A percentile compares a stretch with the other conserved stretches of the same genome.
Evolutionary conservation across 2,329 filamentous ascomycete genomes (phyloP).

Genomic region (Pseudogymnoascus sp.): DNA sequence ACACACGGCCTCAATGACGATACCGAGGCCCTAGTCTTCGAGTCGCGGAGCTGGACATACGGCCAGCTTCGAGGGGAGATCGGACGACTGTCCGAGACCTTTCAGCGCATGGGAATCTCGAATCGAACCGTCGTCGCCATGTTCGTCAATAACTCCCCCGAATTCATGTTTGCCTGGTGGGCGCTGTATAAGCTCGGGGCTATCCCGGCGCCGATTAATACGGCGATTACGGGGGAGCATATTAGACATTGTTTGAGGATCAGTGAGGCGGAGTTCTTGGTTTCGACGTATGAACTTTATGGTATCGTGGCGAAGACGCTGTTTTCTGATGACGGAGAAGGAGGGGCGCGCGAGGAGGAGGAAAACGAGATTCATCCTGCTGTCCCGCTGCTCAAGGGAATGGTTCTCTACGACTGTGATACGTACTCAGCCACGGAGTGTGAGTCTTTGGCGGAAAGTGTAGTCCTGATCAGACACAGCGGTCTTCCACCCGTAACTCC

Average conservation of each 20-base stretch:
- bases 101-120: background rate
- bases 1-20: background rate
- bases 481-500: background rate
- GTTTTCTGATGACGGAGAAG: background rate
- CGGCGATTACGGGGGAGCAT: background rate
- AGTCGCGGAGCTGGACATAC: slow-evolving; percentile 1
- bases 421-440: background rate
- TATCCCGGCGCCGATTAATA: background rate
- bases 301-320: background rate
- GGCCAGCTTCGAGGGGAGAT: background rate
- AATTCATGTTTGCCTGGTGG: slow-evolving; percentile 1
- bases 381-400: background rate
- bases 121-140: background rate
- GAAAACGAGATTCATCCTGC: background rate
- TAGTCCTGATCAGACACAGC: background rate
- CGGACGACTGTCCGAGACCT: background rate
- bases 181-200: background rate
- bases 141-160: background rate
- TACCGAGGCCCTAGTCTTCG: background rate
- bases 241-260: background rate
- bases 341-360: background rate
- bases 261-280: background rate
- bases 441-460: background rate
- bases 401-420: background rate
- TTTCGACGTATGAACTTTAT: background rate